Percentiles rank a stretch among this genome's conserved stretches.
phyloP scores from a whole-genome alignment of 2,329 filamentous ascomycete species.

The Cadophora malorum region DNA sequence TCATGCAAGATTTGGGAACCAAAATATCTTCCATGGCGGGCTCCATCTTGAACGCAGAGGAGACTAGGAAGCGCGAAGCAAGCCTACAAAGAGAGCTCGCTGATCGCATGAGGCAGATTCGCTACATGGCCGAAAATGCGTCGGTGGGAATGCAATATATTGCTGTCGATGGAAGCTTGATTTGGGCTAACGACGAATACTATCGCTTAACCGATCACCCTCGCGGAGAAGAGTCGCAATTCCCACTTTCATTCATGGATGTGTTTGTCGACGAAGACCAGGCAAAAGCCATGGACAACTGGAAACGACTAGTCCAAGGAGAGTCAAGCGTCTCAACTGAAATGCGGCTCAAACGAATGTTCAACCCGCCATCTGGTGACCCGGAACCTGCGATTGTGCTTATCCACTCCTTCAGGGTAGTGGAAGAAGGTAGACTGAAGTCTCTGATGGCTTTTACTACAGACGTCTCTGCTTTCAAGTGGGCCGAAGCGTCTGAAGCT shows the following conservation, averaged over 20 bases:
- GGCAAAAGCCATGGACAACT: conserved; percentile 29
- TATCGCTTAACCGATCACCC: conserved; percentile 37
- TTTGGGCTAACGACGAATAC: conserved; percentile 43
- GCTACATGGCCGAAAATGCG: conserved; percentile 43
- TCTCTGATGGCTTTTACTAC: conserved; percentile 42
- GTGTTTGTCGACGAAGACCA: conserved; percentile 37
- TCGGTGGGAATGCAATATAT: conserved; percentile 42
- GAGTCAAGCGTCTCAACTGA: conserved; percentile 35
- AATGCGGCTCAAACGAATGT: conserved; percentile 39
- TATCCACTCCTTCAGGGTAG: conserved; percentile 34
- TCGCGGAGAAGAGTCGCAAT: conserved; percentile 26
- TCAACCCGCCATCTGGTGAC: conserved; percentile 38
- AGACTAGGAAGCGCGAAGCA: conserved; percentile 33
- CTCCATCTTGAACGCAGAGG: conserved; percentile 37
- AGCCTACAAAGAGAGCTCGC: conserved; percentile 35
- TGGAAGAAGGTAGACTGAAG: conserved; percentile 36
- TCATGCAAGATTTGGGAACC: conserved; percentile 38
- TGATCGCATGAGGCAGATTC: conserved; percentile 35
- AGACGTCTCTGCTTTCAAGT: conserved; percentile 42
- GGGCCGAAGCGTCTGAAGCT: conserved; percentile 45
- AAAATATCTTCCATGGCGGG: conserved; percentile 37
- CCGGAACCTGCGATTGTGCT: conserved; percentile 39
- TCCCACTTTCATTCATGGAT: conserved; percentile 37
- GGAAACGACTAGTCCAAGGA: conserved; percentile 35
- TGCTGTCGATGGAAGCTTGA: conserved; percentile 34